phyloP scores from a whole-genome alignment of 345 rosid species.

The Gossypium rotundifolium region DNA sequence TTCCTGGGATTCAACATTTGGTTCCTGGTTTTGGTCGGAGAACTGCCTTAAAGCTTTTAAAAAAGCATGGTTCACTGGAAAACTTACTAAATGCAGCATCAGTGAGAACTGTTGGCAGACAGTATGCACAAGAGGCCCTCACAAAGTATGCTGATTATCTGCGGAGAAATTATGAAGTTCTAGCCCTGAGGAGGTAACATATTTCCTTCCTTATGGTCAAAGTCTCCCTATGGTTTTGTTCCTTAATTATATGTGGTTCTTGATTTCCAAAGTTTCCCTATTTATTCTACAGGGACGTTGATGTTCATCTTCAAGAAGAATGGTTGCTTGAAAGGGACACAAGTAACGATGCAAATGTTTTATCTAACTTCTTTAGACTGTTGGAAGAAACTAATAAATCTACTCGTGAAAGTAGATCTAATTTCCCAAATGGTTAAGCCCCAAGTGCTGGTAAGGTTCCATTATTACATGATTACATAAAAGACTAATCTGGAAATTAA shows the following conservation, averaged over 20 bases:
- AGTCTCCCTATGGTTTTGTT: background rate
- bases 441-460: constrained; percentile 15
- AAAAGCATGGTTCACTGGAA: constrained; percentile 80
- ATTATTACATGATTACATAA: background rate
- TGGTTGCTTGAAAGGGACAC: constrained; percentile 65
- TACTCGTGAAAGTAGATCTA: constrained; percentile 16
- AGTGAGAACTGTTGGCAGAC: constrained; percentile 75
- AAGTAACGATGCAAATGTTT: constrained; percentile 45
- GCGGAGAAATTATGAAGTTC: constrained; percentile 82
- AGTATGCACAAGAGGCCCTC: constrained; percentile 82
- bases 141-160: constrained; percentile 71
- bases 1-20: constrained; percentile 76
- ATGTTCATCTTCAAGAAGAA: constrained; percentile 65
- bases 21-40: constrained; percentile 86
- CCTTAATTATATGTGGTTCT: constrained; percentile 3
- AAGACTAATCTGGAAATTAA: background rate
- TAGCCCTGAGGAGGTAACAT: constrained; percentile 64
- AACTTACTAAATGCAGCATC: constrained; percentile 78
- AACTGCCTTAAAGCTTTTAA: constrained; percentile 76
- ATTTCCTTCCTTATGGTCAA: constrained; percentile 6
- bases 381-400: constrained; percentile 26
- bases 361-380: constrained; percentile 41
- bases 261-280: background rate
- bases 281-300: constrained; percentile 50
- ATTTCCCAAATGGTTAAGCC: constrained; percentile 23